Base-by-base conservation (phyloP, 257 asterid genomes). In the Thymus mandschuricus region DNA sequence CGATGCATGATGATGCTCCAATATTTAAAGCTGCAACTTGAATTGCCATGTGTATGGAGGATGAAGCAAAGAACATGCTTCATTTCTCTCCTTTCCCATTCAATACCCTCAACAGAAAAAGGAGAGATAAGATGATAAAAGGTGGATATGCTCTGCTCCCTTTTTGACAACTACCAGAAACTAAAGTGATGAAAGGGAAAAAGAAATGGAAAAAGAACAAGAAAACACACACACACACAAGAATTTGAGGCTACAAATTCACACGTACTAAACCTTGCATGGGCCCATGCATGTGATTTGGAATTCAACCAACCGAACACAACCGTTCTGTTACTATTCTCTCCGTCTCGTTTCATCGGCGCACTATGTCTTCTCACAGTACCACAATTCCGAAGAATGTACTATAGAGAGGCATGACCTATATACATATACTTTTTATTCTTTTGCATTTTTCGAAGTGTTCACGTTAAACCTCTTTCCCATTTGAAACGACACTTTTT, bases 111-210 rank as follows among this genome's bases (percentile, higher is more conserved):
- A 66, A 50, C 12, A 21, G 21, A 21, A 21, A 21, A 21, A 21
- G 21, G 21, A 41, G 51, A 76, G 82, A 81, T 78, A 73, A 78
- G 84, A 70, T 63, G 79, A 78, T 76, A 58, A 78, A 21, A 45
- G 77, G 59, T 64, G 82, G 83, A 67, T 77, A 69, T 75, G 71
- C 74, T 65, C 54, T 57, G 2, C 67, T 58, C 76, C 57, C 48
- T 60, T 15, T 2, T 2, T 46, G 28, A 46, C 70, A 65, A 46
- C 70, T 46, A 46, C 57, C 70, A 30, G 21, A 65, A 63, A 41
- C 13, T 28, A 40, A 65, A 5, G 21, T 66, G 62, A 68, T 3
- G 10, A 44, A 7, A 13, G n/a, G 4, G 31, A 56, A 3, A 71
- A 3, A 60, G 33, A 59, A 52, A 33, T 0, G 10, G 3, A 12